Conservation (phyloP, 2,329 filamentous ascomycete genomes). For the Stagonosporopsis tanaceti region DNA sequence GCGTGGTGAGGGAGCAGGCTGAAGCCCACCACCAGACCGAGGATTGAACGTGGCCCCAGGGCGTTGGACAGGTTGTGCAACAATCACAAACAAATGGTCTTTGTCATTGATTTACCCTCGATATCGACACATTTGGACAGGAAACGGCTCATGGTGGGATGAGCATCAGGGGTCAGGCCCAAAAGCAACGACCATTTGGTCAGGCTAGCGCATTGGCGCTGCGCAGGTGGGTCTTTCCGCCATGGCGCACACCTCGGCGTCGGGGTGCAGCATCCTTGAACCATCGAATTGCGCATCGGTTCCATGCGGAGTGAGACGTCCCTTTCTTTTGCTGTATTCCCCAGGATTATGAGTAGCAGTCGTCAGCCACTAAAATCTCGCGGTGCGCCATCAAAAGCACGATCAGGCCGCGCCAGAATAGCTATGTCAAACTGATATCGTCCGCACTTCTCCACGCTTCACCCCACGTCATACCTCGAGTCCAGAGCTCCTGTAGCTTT, state of each 20-base stretch:
- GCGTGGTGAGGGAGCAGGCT: not conserved
- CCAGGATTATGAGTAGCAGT: constrained; percentile 15
- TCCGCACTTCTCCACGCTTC: constrained; percentile 19
- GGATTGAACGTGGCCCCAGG: not conserved
- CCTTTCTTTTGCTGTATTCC: constrained; percentile 13
- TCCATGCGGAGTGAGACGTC: constrained; percentile 13
- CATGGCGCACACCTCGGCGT: constrained; percentile 16
- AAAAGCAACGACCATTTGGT: constrained; percentile 16
- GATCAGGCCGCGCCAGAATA: constrained; percentile 6
- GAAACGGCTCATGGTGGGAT: constrained; percentile 14
- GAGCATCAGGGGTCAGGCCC: constrained; percentile 11
- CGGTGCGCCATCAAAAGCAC: constrained; percentile 18
- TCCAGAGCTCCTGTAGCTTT: constrained; percentile 1
- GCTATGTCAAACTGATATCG: constrained; percentile 8
- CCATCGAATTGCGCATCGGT: constrained; percentile 7
- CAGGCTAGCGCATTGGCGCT: constrained; percentile 6
- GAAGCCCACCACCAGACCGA: too few relatives aligned
- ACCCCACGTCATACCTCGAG: constrained; percentile 20
- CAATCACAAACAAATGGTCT: not conserved
- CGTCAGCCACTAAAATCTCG: constrained; percentile 5
- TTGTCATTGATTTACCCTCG: constrained; percentile 5
- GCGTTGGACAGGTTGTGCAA: not conserved
- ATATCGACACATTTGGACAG: not conserved
- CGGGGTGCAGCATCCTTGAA: constrained; percentile 12
- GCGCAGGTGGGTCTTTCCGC: constrained; percentile 12